phyloP scores from a whole-genome alignment of 257 asterid genomes.

The Solanum microdontum region DNA sequence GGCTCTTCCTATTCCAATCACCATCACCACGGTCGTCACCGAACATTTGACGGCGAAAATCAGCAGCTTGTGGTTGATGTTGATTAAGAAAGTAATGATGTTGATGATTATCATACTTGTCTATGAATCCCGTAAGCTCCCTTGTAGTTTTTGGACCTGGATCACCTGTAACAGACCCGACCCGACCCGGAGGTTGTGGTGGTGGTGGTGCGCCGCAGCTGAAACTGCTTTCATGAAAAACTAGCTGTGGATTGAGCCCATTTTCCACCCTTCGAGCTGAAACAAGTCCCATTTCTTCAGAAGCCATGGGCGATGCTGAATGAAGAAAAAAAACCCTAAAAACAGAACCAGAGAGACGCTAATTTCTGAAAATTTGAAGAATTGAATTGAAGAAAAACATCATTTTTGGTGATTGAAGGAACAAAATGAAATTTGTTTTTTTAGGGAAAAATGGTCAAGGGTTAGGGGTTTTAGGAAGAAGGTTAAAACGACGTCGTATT shows the following conservation, averaged over 20 bases:
- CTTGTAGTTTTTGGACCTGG: constrained; percentile 48
- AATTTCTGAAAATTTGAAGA: not conserved
- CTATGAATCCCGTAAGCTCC: constrained; percentile 59
- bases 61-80: constrained; percentile 11
- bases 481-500: not conserved
- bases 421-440: not conserved
- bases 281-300: constrained; percentile 50
- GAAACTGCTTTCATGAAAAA: constrained; percentile 44
- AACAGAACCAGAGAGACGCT: not conserved
- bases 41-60: constrained; percentile 30
- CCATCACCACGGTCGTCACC: constrained; percentile 1
- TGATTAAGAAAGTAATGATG: constrained; percentile 17
- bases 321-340: not conserved
- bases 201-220: constrained; percentile 23
- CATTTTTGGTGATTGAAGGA: not conserved
- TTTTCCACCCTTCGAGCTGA: constrained; percentile 42
- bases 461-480: not conserved
- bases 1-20: constrained; percentile 35
- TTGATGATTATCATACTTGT: constrained; percentile 29
- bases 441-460: not conserved
- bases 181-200: constrained; percentile 28
- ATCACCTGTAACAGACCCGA: constrained; percentile 19
- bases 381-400: constrained; percentile 2
- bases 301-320: constrained; percentile 27
- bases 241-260: constrained; percentile 38